A percentile compares a stretch with the other conserved stretches of the same genome.
These are phyloP conservation scores for Phyllachora maydis DNA, from an alignment of 2,329 filamentous ascomycete genomes.

Conservation along the genomic window DNA sequence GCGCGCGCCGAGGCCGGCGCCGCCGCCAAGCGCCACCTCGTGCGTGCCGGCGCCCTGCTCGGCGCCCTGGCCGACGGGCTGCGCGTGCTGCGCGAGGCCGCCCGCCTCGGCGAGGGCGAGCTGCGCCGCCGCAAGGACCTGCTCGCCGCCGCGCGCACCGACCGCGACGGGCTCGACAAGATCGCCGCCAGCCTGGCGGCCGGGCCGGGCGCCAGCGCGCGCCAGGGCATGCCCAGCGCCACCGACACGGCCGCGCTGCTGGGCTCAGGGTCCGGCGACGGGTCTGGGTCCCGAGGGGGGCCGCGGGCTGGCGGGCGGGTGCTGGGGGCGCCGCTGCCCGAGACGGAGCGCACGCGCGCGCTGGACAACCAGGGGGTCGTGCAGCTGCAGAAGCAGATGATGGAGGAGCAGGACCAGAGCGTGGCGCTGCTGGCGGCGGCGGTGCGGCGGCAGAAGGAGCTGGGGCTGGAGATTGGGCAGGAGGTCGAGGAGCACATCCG, in stretches of 20 bases:
- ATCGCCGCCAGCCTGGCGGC: conserved; percentile 35
- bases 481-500: conserved; percentile 53
- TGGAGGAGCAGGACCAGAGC: conserved; percentile 55
- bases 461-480: conserved; percentile 55
- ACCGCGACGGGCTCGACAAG: conserved; percentile 57
- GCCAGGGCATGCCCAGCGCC: conserved; percentile 25
- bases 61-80: conserved; percentile 45
- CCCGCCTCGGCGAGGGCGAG: conserved; percentile 51
- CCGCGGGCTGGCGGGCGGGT: conserved; percentile 35
- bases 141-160: conserved; percentile 46
- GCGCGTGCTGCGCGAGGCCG: conserved; percentile 28
- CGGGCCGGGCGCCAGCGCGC: conserved; percentile 24
- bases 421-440: conserved; percentile 48
- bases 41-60: conserved; percentile 46
- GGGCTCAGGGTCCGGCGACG: no score
- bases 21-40: conserved; percentile 53
- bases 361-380: conserved; percentile 57
- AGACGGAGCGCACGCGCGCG: conserved; percentile 59
- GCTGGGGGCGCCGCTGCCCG: conserved; percentile 48
- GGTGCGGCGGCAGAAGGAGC: conserved; percentile 53
- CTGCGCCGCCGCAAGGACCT: conserved; percentile 51
- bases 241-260: conserved; percentile 29
- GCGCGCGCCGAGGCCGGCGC: conserved; percentile 37
- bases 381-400: conserved; percentile 53
- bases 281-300: conserved; percentile 3